phyloP scores from a whole-genome alignment of 78 protist species.

The Polysphondylium violaceum region DNA sequence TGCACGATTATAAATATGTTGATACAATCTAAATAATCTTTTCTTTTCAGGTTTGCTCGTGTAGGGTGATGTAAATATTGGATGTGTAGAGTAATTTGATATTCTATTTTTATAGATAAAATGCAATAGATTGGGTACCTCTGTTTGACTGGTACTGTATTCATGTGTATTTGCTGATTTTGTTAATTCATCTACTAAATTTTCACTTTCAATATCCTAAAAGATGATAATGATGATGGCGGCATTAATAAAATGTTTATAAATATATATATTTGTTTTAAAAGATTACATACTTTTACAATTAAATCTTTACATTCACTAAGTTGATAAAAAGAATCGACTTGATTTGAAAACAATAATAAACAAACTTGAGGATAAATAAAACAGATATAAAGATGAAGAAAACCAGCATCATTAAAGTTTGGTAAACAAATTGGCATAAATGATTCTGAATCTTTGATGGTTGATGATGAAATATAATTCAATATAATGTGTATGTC shows the following conservation, averaged over 20 bases:
- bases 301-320: conserved; percentile 43
- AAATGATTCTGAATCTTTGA: conserved; percentile 77
- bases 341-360: conserved; percentile 68
- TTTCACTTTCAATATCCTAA: conserved; percentile 35
- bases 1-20: conserved; percentile 55
- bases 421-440: conserved; percentile 84
- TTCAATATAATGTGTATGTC: conserved; percentile 79
- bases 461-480: conserved; percentile 78
- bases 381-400: conserved; percentile 78
- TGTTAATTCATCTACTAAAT: conserved; percentile 45
- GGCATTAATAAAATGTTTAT: neutral
- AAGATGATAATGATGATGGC: neutral
- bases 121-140: conserved; percentile 58
- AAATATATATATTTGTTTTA: neutral
- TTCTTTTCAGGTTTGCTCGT: conserved; percentile 52
- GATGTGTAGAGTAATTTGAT: conserved; percentile 49
- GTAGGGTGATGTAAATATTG: conserved; percentile 65
- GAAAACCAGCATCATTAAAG: conserved; percentile 64
- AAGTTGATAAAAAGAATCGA: conserved; percentile 67
- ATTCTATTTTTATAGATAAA: conserved; percentile 68
- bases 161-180: conserved; percentile 61
- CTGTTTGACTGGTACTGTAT: conserved; percentile 10
- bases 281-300: neutral
- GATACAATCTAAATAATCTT: conserved; percentile 76
- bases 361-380: conserved; percentile 77